phyloP scores from a whole-genome alignment of 2,329 filamentous ascomycete species.

The Whalleya microplaca region DNA sequence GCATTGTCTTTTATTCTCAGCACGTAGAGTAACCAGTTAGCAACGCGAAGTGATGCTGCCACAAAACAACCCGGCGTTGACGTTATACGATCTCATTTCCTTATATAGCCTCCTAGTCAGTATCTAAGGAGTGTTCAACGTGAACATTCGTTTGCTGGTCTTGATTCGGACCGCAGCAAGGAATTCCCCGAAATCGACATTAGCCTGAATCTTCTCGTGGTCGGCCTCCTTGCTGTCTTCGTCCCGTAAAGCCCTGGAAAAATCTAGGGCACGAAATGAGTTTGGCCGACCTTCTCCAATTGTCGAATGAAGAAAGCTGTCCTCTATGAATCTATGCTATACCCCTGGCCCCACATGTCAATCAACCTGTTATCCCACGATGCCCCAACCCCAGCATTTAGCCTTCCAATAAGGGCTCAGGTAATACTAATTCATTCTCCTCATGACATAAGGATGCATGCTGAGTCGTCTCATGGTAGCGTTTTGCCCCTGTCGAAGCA shows the following conservation, averaged over 20 bases:
- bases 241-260: background rate
- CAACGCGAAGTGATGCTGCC: background rate
- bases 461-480: conserved; percentile 16
- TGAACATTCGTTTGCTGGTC: background rate
- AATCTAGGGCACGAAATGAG: background rate
- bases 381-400: conserved; percentile 14
- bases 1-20: too few species aligned
- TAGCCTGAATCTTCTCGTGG: background rate
- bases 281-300: background rate
- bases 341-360: background rate
- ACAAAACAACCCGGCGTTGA: background rate
- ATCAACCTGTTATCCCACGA: conserved; percentile 13
- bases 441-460: conserved; percentile 24
- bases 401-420: conserved; percentile 30
- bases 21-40: background rate
- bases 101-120: background rate
- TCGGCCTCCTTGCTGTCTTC: background rate
- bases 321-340: background rate
- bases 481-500: conserved; percentile 12
- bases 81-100: background rate
- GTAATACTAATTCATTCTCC: conserved; percentile 30
- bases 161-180: background rate
- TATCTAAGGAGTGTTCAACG: background rate
- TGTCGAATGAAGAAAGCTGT: background rate
- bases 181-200: background rate